Percentiles rank a stretch among this genome's conserved stretches.
Conservation (phyloP, 2,329 filamentous ascomycete genomes). For the Cercospora sp. region DNA sequence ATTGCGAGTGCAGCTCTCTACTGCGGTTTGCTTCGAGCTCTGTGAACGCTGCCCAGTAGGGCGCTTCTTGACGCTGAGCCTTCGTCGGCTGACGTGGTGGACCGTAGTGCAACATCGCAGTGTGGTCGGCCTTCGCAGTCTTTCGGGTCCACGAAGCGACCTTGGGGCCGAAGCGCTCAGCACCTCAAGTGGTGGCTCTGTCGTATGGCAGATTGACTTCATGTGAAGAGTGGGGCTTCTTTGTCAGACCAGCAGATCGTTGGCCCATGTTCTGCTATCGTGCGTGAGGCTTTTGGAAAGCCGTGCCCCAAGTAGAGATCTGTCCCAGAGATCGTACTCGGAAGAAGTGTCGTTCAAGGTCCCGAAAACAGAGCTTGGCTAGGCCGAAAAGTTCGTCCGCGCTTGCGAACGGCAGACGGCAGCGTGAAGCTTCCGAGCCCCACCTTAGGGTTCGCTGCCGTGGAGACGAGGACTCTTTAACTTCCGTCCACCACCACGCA, state of each 20-base stretch:
- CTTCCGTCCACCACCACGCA: not conserved
- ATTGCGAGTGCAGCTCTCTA: not conserved
- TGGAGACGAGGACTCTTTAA: not conserved
- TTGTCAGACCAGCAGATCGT: not conserved
- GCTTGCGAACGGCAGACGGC: not conserved
- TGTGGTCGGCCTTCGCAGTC: not conserved
- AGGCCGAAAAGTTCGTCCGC: not conserved
- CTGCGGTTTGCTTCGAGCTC: not conserved
- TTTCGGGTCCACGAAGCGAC: not conserved
- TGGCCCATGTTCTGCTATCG: not conserved
- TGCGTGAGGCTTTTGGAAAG: not conserved
- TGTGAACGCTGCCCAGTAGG: not conserved
- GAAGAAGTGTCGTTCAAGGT: not conserved
- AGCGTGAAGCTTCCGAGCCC: not conserved
- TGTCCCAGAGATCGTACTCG: not conserved
- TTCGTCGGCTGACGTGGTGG: not conserved
- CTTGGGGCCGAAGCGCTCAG: not conserved
- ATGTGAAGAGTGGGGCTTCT: not conserved
- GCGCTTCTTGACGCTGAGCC: not conserved
- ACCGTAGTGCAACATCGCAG: not conserved
- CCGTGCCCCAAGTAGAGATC: not conserved
- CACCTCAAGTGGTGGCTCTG: not conserved
- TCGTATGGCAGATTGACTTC: not conserved
- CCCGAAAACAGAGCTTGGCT: not conserved
- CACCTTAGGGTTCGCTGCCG: not conserved